Conservation (phyloP, 257 asterid species). For the Leonotis leonurus region DNA sequence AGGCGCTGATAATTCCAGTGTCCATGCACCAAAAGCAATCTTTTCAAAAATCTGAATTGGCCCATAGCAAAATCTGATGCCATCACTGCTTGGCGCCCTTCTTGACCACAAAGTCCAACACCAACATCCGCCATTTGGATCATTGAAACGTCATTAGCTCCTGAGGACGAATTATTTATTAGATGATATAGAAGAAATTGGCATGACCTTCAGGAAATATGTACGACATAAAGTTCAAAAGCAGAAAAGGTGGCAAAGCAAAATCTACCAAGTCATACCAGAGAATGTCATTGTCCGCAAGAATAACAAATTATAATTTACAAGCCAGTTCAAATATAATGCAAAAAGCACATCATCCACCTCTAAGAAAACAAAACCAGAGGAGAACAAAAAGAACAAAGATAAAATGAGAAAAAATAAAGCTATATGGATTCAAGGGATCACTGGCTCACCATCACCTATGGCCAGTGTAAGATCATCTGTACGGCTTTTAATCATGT, state of each 20-base stretch:
- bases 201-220: conserved; percentile 1
- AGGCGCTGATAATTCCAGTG: conserved; percentile 97
- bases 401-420: background rate
- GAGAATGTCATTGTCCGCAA: conserved; percentile 11
- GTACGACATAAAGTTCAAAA: background rate
- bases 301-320: conserved; percentile 32
- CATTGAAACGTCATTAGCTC: conserved; percentile 99
- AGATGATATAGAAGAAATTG: conserved; percentile 18
- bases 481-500: conserved; percentile 79
- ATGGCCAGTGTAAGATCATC: conserved; percentile 98
- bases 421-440: conserved; percentile 4
- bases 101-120: conserved; percentile 98
- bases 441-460: conserved; percentile 80
- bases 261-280: background rate
- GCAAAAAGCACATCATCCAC: conserved; percentile 3
- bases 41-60: conserved; percentile 79
- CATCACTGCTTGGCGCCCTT: conserved; percentile 99
- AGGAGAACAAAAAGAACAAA: background rate
- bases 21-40: conserved; percentile 93
- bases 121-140: conserved; percentile 99
- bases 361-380: background rate
- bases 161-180: conserved; percentile 35
- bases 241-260: conserved; percentile 1
- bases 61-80: conserved; percentile 99
- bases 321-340: conserved; percentile 18